Evolutionary conservation across 2,329 filamentous ascomycete species (phyloP), one percentile per base, ranked within the genome.

Genomic region (Setomelanomma holmii): DNA sequence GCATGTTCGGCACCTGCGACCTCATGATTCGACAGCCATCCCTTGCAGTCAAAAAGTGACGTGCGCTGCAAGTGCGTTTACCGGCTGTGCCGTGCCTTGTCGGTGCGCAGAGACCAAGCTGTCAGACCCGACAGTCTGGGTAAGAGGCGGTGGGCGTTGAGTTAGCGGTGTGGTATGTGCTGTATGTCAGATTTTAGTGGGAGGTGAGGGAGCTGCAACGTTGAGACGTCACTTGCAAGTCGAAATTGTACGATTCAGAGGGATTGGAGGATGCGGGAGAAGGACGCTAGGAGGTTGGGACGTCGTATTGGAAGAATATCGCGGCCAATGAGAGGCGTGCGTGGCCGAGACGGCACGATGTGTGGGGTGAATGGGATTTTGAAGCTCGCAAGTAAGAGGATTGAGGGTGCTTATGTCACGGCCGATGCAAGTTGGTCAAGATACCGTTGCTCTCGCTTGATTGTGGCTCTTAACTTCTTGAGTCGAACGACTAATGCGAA

Each of bases 101-200:
- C 16, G 34, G 14, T n/a, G n/a, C n/a, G 27, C 21, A 38, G 24
- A 17, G n/a, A 20, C 17, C 17, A 40, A 24, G 21, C 16, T 21
- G 35, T 35, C 21, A 36, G 17, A 17, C 17, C 42, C 42, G 33
- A 24, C 42, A 36, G 23, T 39, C 33, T 44, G 35, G 41, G 24
- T 21, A 24, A n/a, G 19, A 39, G 23, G 44, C 43, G 44, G 39
- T 36, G 40, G 49, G 36, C 35, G 34, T 41, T 27, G 2, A 20
- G n/a, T 23, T 41, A 5, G 34, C 22, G 16, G 20, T 24, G 35
- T 20, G 24, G 30, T 38, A 5, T n/a, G 22, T 21, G 16, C 38
- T 44, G 39, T 53, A 24, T 30, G 49, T 53, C 27, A 53, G 49
- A 53, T 24, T 48, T 53, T 53, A 53, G 49, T 33, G 27, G 43